Evolutionary conservation across 2,329 filamentous ascomycete species (phyloP).

Genomic region (Lachnellula hyalina): DNA sequence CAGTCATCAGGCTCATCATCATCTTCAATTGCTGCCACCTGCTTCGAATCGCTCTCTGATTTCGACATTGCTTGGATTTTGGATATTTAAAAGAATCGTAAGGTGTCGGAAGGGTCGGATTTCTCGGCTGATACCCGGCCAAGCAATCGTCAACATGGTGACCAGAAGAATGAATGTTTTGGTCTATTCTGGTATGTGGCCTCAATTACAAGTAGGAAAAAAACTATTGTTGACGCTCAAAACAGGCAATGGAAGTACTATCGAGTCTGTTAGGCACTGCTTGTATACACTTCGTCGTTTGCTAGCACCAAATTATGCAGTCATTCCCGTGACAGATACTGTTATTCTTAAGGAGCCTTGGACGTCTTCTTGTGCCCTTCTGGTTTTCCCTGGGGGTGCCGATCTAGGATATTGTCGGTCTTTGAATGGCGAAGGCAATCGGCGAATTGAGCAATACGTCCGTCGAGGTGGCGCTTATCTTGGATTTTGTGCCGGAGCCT

Average conservation of each 20-base stretch:
- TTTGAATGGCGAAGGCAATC: conserved; percentile 84
- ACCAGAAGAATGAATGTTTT: conserved; percentile 76
- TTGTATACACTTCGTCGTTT: conserved; percentile 80
- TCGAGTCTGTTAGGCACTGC: conserved; percentile 85
- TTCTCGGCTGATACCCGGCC: conserved; percentile 21
- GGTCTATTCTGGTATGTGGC: conserved; percentile 75
- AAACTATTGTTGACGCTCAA: neutral
- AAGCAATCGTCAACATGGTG: conserved; percentile 54
- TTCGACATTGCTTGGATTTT: conserved; percentile 26
- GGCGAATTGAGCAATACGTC: conserved; percentile 78
- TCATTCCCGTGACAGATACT: conserved; percentile 75
- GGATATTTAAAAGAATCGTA: conserved; percentile 4
- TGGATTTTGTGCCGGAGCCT: conserved; percentile 90
- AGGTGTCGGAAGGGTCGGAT: neutral
- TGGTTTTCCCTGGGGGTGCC: conserved; percentile 92
- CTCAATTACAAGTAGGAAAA: neutral
- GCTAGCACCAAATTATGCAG: conserved; percentile 85
- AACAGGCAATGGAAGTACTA: conserved; percentile 74
- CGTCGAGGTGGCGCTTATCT: conserved; percentile 80
- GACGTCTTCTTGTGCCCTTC: conserved; percentile 76
- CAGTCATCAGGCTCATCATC: conserved; percentile 95
- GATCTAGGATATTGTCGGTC: conserved; percentile 86
- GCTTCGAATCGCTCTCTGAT: conserved; percentile 24
- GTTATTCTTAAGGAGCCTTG: conserved; percentile 88
- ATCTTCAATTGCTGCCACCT: conserved; percentile 42